phyloP scores from a whole-genome alignment of 768 basidiomycete genomes.

The Termitomyces sp. region DNA sequence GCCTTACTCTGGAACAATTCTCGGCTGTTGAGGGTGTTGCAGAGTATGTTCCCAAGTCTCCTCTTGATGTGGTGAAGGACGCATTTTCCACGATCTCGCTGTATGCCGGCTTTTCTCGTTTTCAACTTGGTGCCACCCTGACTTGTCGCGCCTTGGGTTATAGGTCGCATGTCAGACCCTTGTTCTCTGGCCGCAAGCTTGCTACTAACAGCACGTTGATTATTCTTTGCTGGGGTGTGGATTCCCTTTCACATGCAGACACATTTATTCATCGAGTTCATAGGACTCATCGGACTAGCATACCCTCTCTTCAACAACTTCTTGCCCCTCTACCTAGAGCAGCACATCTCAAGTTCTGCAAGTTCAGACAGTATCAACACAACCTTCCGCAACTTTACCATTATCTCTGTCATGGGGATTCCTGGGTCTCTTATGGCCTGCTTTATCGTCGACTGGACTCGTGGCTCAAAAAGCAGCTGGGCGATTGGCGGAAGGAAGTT shows the following conservation, averaged over 20 bases:
- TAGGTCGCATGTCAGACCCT: slow-evolving; percentile 44
- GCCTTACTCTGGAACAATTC: slow-evolving; percentile 42
- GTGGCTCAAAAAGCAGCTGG: slow-evolving; percentile 23
- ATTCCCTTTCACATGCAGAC: neutral
- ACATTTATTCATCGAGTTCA: neutral
- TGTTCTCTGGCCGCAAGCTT: slow-evolving; percentile 41
- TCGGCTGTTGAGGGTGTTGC: slow-evolving; percentile 21
- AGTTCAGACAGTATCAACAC: slow-evolving; percentile 10
- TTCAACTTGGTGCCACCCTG: neutral
- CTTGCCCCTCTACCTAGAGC: slow-evolving; percentile 42
- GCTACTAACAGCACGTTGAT: slow-evolving; percentile 42
- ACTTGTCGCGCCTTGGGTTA: neutral
- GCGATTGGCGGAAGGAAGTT: slow-evolving; percentile 40
- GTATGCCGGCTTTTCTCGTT: slow-evolving; percentile 20
- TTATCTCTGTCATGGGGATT: slow-evolving; percentile 41
- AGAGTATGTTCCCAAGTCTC: slow-evolving; percentile 15
- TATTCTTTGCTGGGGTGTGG: slow-evolving; percentile 47
- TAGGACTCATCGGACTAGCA: slow-evolving; percentile 44
- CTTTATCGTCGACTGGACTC: slow-evolving; percentile 38
- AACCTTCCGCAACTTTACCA: slow-evolving; percentile 46
- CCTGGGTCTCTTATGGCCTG: slow-evolving; percentile 45
- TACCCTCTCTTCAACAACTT: slow-evolving; percentile 51
- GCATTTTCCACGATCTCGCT: slow-evolving; percentile 35
- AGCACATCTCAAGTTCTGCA: slow-evolving; percentile 23
- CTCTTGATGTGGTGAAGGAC: slow-evolving; percentile 24